A percentile compares a stretch with the other conserved stretches of the same genome.
Evolutionary conservation across 2,329 filamentous ascomycete genomes (phyloP).

Genomic region (Cladophialophora exuberans): DNA sequence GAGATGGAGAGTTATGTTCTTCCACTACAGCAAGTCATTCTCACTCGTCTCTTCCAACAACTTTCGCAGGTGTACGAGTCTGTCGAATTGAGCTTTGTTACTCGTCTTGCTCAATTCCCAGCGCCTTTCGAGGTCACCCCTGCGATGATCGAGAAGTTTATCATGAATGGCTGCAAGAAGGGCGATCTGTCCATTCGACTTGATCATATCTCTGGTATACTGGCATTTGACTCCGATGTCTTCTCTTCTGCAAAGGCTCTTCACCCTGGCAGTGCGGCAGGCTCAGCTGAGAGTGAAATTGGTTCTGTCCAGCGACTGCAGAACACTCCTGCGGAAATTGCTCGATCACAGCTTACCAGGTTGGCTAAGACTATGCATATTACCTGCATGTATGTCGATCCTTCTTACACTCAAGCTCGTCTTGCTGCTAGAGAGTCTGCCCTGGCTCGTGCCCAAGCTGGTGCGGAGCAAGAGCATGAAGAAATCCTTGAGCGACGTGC

Average conservation of each 20-base stretch:
- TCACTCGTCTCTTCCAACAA: conserved; percentile 98
- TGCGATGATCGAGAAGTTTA: conserved; percentile 97
- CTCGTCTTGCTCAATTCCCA: conserved; percentile 91
- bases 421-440: conserved; percentile 78
- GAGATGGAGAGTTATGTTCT: conserved; percentile 98
- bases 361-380: conserved; percentile 89
- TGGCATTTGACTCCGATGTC: conserved; percentile 97
- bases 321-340: conserved; percentile 96
- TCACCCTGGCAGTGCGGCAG: conserved; percentile 79
- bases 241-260: conserved; percentile 96
- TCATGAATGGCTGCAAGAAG: conserved; percentile 99
- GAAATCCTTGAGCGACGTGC: conserved; percentile 85
- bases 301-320: conserved; percentile 91
- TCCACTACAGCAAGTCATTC: conserved; percentile 96
- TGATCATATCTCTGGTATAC: conserved; percentile 89
- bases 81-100: conserved; percentile 90
- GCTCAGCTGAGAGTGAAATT: conserved; percentile 83
- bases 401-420: conserved; percentile 80
- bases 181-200: conserved; percentile 95
- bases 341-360: conserved; percentile 89
- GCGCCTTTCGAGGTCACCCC: conserved; percentile 92
- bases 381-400: conserved; percentile 94
- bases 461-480: conserved; percentile 87
- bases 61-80: conserved; percentile 98
- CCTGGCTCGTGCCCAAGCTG: conserved; percentile 78